Conservation (phyloP, 2,329 filamentous ascomycete genomes). For the Aspergillus calidoustus region DNA sequence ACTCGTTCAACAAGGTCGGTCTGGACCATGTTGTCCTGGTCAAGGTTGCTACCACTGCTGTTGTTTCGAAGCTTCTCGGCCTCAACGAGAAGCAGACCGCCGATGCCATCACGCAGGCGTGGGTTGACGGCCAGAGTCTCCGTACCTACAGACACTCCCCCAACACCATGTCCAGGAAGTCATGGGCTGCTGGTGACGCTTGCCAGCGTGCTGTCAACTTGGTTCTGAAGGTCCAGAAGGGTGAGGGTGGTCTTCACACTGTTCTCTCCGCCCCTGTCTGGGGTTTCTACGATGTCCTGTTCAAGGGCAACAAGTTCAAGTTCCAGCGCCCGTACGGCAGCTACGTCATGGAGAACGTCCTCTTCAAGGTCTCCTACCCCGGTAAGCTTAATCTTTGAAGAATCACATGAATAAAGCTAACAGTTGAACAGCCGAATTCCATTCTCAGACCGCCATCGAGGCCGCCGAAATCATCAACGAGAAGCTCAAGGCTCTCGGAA, state of each 20-base stretch:
- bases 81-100: slow-evolving; percentile 88
- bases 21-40: slow-evolving; percentile 97
- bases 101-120: slow-evolving; percentile 94
- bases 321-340: slow-evolving; percentile 96
- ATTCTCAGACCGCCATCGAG: slow-evolving; percentile 98
- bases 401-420: neutral
- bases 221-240: slow-evolving; percentile 86
- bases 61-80: slow-evolving; percentile 93
- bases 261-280: slow-evolving; percentile 90
- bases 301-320: slow-evolving; percentile 92
- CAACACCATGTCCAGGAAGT: slow-evolving; percentile 99
- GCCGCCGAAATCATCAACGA: slow-evolving; percentile 86
- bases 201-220: slow-evolving; percentile 95
- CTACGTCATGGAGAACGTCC: slow-evolving; percentile 99
- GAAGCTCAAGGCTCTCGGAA: slow-evolving; percentile 81
- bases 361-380: slow-evolving; percentile 99
- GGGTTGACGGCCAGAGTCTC: slow-evolving; percentile 94
- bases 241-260: slow-evolving; percentile 87
- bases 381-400: slow-evolving; percentile 57
- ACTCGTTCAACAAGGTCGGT: slow-evolving; percentile 98
- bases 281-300: slow-evolving; percentile 99
- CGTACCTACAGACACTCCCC: slow-evolving; percentile 96
- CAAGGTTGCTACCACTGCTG: slow-evolving; percentile 94
- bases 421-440: slow-evolving; percentile 76
- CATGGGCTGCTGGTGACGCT: slow-evolving; percentile 97